A percentile compares a stretch with the other conserved stretches of the same genome.
These are phyloP conservation scores for Hemileccinum rubropunctum DNA, from an alignment of 768 basidiomycete species.

Conservation along the genomic window DNA sequence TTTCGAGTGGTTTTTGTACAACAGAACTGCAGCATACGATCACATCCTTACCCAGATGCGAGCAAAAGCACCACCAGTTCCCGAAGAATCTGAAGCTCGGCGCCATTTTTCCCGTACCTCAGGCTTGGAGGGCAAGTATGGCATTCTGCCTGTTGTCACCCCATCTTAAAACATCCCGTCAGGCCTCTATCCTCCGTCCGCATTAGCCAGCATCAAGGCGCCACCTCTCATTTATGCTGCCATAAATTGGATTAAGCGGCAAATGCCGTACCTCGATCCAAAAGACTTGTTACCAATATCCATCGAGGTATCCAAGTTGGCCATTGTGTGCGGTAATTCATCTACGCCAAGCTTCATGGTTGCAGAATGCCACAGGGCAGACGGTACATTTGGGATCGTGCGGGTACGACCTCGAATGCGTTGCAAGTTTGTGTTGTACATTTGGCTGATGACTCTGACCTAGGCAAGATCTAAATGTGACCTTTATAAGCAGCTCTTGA, in stretches of 20 bases:
- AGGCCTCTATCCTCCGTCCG: constrained; percentile 28
- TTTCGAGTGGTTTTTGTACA: constrained; percentile 91
- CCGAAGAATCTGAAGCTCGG: constrained; percentile 32
- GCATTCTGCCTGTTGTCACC: neutral
- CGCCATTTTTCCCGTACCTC: constrained; percentile 40
- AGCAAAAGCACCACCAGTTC: constrained; percentile 20
- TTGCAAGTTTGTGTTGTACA: neutral
- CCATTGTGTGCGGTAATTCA: constrained; percentile 80
- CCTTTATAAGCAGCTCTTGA: constrained; percentile 75
- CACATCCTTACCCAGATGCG: constrained; percentile 78
- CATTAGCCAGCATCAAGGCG: constrained; percentile 26
- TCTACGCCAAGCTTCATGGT: constrained; percentile 84
- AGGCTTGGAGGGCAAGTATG: constrained; percentile 36
- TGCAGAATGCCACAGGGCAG: constrained; percentile 71
- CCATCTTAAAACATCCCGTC: neutral
- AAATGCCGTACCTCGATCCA: constrained; percentile 70
- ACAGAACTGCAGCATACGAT: constrained; percentile 86
- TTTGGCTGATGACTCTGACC: constrained; percentile 7
- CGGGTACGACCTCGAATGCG: constrained; percentile 45
- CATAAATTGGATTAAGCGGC: constrained; percentile 51
- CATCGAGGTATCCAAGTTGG: constrained; percentile 73
- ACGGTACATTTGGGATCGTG: constrained; percentile 79
- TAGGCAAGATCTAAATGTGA: constrained; percentile 83
- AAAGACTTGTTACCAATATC: constrained; percentile 87
- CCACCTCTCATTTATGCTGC: constrained; percentile 38